Evolutionary conservation across 1,284 basidiomycete species (phyloP), one percentile per base, ranked within the genome.

Genomic region (Austroboletus novae-zelandiae): DNA sequence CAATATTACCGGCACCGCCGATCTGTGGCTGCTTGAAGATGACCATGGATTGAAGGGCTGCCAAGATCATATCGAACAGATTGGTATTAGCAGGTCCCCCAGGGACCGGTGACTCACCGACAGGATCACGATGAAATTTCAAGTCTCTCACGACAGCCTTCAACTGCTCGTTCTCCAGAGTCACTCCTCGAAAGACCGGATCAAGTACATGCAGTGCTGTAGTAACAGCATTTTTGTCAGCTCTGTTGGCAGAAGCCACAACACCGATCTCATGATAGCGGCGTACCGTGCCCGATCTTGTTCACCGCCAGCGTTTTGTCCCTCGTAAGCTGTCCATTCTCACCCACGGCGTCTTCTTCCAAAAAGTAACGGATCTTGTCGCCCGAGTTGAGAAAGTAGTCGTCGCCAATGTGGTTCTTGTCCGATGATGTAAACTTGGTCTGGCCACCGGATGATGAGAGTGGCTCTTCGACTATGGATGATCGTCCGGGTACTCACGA

Each of bases 331-430:
- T 81, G 82, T 20, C 83, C 85, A 36, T 77, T 62, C 35, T 71
- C 62, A 61, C 80, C 77, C 9, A 92, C 73, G 0, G 91, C 91
- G 48, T 86, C 91, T 60, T 88, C 83, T 62, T 96, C 94, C 36
- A 95, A 73, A 66, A 96, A 96, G 69, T 84, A 94, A 3, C 89
- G 81, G 70, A 94, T 91, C 77, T 97, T 96, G 69, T 98, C 92
- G 1, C 92, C 92, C 1, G 90, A 94, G 13, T 76, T 80, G 48
- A 98, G 74, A 64, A 99, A 99, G 69, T 98, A 98, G 25, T 91
- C 83, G 64, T 98, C 94, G 0, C 94, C 93, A 35, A 92, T 78
- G 59, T 94, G 90, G 47, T 85, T 72, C 48, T 79, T 78, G 54
- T 86, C 83, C 14, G 81, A 80, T 0, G 94, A 95, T 23, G 85